A percentile compares a stretch with the other conserved stretches of the same genome.
Conservation (phyloP, 1,139 yeast genomes). For the Suhomyces coccinellae region DNA sequence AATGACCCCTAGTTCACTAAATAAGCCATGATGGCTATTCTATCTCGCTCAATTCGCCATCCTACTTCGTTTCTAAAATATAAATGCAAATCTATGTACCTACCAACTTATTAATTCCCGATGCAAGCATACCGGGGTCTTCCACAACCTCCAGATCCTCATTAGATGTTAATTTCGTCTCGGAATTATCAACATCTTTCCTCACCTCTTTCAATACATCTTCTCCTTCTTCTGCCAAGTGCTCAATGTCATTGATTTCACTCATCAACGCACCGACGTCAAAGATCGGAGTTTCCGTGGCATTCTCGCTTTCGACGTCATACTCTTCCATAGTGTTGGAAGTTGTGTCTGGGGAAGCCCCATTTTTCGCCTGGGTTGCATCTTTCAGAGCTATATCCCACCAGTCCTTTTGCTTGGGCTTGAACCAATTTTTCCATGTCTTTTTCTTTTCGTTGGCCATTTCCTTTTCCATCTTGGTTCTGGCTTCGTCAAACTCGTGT, state of each 20-base stretch:
- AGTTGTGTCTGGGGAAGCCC: conserved; percentile 1
- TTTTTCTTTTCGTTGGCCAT: conserved; percentile 36
- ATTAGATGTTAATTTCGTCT: conserved; percentile 15
- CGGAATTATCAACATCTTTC: conserved; percentile 16
- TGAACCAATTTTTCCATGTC: conserved; percentile 66
- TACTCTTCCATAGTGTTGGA: conserved; percentile 9
- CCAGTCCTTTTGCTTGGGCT: conserved; percentile 83
- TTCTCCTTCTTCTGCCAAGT: conserved; percentile 23
- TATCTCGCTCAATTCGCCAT: too few relatives aligned
- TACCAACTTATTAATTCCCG: conserved; percentile 2
- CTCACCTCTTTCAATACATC: conserved; percentile 18
- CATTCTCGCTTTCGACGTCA: conserved; percentile 9
- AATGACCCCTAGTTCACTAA: too few relatives aligned
- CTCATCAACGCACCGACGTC: conserved; percentile 47
- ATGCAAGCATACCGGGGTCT: not conserved
- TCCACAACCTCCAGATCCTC: conserved; percentile 26
- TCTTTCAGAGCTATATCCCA: conserved; percentile 58
- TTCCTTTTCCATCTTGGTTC: conserved; percentile 51
- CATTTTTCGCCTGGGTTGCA: not conserved
- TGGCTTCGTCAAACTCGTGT: conserved; percentile 82
- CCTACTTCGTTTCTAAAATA: not conserved
- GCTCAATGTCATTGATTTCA: conserved; percentile 49
- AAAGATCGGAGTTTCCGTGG: conserved; percentile 31
- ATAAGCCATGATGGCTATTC: too few relatives aligned
- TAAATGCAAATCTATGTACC: conserved; percentile 3